phyloP scores from a whole-genome alignment of 345 rosid species.

The Citrus medica region DNA sequence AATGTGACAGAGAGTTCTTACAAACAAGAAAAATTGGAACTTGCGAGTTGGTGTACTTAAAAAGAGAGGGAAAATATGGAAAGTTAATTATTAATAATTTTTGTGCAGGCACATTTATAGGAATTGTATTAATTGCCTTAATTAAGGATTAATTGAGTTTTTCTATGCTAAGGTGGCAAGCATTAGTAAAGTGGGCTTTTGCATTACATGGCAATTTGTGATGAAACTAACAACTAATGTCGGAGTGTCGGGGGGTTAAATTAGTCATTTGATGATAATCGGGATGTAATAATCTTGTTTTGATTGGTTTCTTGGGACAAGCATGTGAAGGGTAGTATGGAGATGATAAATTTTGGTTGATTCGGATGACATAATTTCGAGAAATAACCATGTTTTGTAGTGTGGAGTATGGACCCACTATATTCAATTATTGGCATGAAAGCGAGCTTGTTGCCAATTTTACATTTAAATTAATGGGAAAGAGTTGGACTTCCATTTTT shows the following conservation, averaged over 20 bases:
- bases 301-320: not conserved
- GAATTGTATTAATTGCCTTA: not conserved
- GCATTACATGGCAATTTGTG: not conserved
- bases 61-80: constrained; percentile 17
- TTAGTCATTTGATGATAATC: not conserved
- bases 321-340: not conserved
- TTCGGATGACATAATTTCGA: not conserved
- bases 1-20: not conserved
- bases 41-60: not conserved
- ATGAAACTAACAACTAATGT: not conserved
- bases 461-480: not conserved
- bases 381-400: not conserved
- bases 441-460: not conserved
- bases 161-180: not conserved
- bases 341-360: not conserved
- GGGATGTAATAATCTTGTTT: not conserved
- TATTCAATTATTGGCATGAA: not conserved
- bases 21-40: not conserved
- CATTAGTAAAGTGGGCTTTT: too few relatives aligned
- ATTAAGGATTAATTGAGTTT: not conserved
- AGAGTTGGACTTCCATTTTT: too few relatives aligned
- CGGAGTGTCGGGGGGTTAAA: too few relatives aligned
- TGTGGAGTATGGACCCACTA: not conserved
- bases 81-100: not conserved
- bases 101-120: not conserved